Evolutionary conservation across 140 eudicot genomes (phyloP).

Genomic region (Flaveria floridana): DNA sequence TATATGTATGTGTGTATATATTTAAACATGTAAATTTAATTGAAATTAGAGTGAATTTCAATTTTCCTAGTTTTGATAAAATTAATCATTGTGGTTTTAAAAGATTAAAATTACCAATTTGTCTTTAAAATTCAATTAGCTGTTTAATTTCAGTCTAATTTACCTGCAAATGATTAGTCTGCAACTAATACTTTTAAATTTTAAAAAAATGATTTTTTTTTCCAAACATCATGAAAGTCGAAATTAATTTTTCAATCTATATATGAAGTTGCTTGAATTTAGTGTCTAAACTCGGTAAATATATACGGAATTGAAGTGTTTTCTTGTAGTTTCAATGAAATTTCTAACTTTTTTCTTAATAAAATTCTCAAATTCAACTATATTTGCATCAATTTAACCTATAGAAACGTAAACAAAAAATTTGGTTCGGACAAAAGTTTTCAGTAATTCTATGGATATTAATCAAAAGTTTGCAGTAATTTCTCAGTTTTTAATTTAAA

Average conservation of each 20-base stretch:
- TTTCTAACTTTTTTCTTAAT: neutral
- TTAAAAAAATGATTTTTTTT: too few relatives aligned
- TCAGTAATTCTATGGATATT: neutral
- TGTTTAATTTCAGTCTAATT: too few relatives aligned
- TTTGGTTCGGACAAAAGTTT: neutral
- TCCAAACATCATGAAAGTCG: too few relatives aligned
- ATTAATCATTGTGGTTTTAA: too few relatives aligned
- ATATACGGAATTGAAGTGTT: neutral
- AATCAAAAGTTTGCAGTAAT: neutral
- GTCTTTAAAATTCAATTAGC: too few relatives aligned
- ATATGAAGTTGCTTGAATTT: neutral
- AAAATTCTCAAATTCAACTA: neutral
- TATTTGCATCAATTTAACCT: neutral
- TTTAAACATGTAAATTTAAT: too few relatives aligned
- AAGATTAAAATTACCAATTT: too few relatives aligned
- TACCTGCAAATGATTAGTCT: too few relatives aligned
- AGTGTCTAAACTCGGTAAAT: neutral
- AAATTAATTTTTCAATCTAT: neutral
- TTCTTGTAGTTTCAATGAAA: neutral
- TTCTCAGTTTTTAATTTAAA: neutral
- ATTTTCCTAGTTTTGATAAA: too few relatives aligned
- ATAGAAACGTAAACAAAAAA: neutral
- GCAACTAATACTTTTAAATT: too few relatives aligned
- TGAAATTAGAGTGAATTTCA: too few relatives aligned
- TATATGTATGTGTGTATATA: too few relatives aligned